Base-by-base conservation (phyloP, 768 basidiomycete species). In the Porpolomopsis calyptriformis region DNA sequence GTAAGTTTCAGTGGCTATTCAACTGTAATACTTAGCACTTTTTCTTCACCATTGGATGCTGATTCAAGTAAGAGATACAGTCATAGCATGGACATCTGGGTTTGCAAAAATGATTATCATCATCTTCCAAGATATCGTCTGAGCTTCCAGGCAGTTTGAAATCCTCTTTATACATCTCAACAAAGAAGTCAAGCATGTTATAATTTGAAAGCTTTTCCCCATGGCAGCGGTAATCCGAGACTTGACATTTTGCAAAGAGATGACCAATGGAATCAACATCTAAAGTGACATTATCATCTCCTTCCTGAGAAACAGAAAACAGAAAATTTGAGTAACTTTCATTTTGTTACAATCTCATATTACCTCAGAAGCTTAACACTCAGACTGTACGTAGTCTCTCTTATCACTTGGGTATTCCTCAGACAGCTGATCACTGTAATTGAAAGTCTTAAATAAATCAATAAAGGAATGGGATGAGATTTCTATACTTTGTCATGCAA, bases 1-100 rank as follows among this genome's bases (percentile, higher is more conserved):
- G 64, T 0, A 71, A 35, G 0, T 45, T 68, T 6, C 62, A 56
- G 40, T 71, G 68, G 0, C 55, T 50, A 6, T 4, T 14, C 7
- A 14, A 31, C 7, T 14, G 29, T n/a, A n/a, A n/a, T n/a, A n/a
- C n/a, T n/a, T n/a, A n/a, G n/a, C n/a, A n/a, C n/a, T n/a, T n/a
- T n/a, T n/a, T n/a, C n/a, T n/a, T n/a, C n/a, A n/a, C n/a, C n/a
- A n/a, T n/a, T n/a, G n/a, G 7, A 31, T 7, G 14, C 7, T 23
- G 26, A n/a, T 14, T n/a, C 37, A 12, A 4, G 40, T 6, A 6
- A 47, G 12, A 5, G 23, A 22, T n/a, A n/a, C n/a, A 22, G 16
- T 22, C 18, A 39, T 34, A 7, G 41, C 24, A 18, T 43, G 41
- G 4, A 10, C 29, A 3, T 19, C 20, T 9, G 6, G 11, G 9